Percentiles rank a stretch among this genome's conserved stretches.
Evolutionary conservation across 495 filamentous ascomycete genomes (phyloP).

Genomic region (Barbatosphaeria neglecta): DNA sequence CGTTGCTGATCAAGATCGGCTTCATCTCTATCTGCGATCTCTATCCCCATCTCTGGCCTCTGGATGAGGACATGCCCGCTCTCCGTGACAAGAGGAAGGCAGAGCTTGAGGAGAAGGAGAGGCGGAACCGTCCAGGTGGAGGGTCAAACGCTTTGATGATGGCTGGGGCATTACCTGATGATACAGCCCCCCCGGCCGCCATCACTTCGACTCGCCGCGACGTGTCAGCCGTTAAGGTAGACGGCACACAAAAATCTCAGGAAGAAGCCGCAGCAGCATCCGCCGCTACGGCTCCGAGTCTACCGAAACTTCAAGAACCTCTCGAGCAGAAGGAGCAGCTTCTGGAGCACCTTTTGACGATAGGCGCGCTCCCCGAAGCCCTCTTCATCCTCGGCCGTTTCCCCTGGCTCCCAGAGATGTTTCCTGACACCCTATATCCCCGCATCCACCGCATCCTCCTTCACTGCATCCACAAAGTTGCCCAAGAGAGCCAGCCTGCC

Average conservation of each 20-base stretch:
- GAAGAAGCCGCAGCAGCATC: slow-evolving; percentile 44
- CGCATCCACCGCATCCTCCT: slow-evolving; percentile 70
- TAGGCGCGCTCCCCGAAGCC: slow-evolving; percentile 87
- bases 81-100: slow-evolving; percentile 54
- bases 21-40: slow-evolving; percentile 93
- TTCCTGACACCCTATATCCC: slow-evolving; percentile 58
- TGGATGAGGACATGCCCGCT: slow-evolving; percentile 67
- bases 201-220: slow-evolving; percentile 22
- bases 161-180: slow-evolving; percentile 80
- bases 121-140: slow-evolving; percentile 48
- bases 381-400: slow-evolving; percentile 87
- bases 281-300: no score
- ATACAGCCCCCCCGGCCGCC: slow-evolving; percentile 28
- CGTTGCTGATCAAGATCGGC: slow-evolving; percentile 89
- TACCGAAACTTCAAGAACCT: slow-evolving; percentile 60
- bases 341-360: slow-evolving; percentile 72
- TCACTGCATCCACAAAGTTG: slow-evolving; percentile 53
- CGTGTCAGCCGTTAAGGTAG: slow-evolving; percentile 28
- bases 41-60: slow-evolving; percentile 84
- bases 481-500: slow-evolving; percentile 21
- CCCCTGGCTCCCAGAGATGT: slow-evolving; percentile 76
- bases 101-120: slow-evolving; percentile 71
- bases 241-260: slow-evolving; percentile 35
- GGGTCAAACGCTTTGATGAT: slow-evolving; percentile 76
- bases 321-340: slow-evolving; percentile 82